A percentile compares a stretch with the other conserved stretches of the same genome.
These are phyloP conservation scores for Rhododendron ovatum DNA, from an alignment of 148 eudicot species.

Conservation along the genomic window DNA sequence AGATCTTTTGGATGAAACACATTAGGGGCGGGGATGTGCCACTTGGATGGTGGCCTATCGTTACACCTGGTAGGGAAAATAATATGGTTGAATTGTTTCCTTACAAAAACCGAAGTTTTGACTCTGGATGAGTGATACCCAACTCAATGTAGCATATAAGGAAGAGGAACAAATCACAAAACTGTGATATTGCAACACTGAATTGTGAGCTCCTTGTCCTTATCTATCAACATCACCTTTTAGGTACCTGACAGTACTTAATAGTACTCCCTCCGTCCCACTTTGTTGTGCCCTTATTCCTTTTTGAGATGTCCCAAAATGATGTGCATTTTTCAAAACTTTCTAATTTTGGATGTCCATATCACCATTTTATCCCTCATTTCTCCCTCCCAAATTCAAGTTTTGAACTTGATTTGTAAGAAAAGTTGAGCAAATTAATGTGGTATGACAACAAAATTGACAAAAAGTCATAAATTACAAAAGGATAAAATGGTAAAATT, in stretches of 20 bases:
- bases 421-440: too few species aligned
- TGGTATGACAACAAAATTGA: too few species aligned
- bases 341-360: too few species aligned
- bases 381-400: too few species aligned
- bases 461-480: too few species aligned
- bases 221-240: too few species aligned
- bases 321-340: too few species aligned
- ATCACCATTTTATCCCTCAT: too few species aligned
- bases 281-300: too few species aligned
- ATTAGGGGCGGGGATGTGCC: not conserved
- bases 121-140: not conserved
- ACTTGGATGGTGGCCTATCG: not conserved
- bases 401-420: too few species aligned
- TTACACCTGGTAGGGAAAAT: not conserved
- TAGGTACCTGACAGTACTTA: not conserved
- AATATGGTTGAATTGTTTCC: not conserved
- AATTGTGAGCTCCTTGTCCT: not conserved
- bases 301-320: too few species aligned
- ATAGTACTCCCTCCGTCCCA: not conserved
- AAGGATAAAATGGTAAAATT: too few species aligned
- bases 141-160: not conserved
- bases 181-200: not conserved
- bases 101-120: not conserved
- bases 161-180: not conserved
- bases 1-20: not conserved